These are phyloP conservation scores for Candolleomyces eurysporus DNA, from an alignment of 768 basidiomycete species.

Conservation along the genomic window DNA sequence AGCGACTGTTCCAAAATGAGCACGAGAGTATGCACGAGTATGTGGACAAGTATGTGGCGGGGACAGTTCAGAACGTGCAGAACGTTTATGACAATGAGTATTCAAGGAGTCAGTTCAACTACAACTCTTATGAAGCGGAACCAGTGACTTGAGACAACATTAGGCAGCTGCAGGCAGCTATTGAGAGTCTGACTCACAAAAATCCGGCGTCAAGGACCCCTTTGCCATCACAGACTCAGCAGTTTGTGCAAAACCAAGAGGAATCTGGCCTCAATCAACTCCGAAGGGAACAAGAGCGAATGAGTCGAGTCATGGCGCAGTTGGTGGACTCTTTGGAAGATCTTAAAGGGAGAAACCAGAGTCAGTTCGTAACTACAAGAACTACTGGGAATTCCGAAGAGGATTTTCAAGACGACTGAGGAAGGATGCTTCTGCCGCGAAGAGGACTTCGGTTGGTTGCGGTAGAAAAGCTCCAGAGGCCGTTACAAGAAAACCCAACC, in stretches of 20 bases:
- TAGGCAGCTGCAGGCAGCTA: neutral
- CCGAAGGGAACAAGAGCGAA: neutral
- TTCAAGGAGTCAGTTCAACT: neutral
- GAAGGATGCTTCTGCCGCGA: slow-evolving; percentile 2
- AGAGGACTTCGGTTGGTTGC: neutral
- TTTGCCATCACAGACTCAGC: neutral
- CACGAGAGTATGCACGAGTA: neutral
- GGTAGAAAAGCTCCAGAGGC: neutral
- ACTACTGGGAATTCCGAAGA: neutral
- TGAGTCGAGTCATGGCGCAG: neutral
- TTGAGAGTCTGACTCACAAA: neutral
- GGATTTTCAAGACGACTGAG: slow-evolving; percentile 7
- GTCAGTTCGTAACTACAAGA: no score
- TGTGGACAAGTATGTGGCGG: neutral
- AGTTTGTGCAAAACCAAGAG: no score
- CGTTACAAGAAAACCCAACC: neutral
- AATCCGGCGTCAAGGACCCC: neutral
- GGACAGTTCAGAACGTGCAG: neutral
- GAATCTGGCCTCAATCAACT: neutral
- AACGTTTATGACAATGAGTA: neutral
- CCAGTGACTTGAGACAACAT: neutral
- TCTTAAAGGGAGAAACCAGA: neutral
- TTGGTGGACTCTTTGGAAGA: neutral
- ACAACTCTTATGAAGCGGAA: neutral
- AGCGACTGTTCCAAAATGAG: neutral